Evolutionary conservation across 352 stramenopile species (phyloP).

Genomic region (Phytophthora cryptogea): DNA sequence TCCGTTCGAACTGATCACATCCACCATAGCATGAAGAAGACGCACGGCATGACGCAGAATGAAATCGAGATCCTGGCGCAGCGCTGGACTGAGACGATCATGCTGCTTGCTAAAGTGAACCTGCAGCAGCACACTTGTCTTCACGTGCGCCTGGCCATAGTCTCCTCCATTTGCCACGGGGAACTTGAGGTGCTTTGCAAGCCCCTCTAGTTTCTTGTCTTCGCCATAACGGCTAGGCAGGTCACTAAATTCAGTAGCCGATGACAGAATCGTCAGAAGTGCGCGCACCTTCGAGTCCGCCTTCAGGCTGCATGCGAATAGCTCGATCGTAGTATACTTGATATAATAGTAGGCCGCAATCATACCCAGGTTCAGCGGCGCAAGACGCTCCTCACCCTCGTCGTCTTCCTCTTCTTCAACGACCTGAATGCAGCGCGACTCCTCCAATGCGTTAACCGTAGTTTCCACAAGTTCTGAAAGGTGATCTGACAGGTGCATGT

Average conservation of each 20-base stretch:
- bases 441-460: constrained; percentile 96
- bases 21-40: constrained; percentile 97
- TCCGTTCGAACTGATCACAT: constrained; percentile 99
- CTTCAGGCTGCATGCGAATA: constrained; percentile 98
- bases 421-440: constrained; percentile 96
- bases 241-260: constrained; percentile 95
- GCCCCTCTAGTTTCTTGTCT: constrained; percentile 92
- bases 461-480: constrained; percentile 99
- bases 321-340: constrained; percentile 98
- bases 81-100: constrained; percentile 88
- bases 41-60: constrained; percentile 92
- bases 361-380: constrained; percentile 98
- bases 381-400: constrained; percentile 89
- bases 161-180: constrained; percentile 84
- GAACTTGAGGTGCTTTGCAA: constrained; percentile 95
- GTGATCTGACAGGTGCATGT: constrained; percentile 96
- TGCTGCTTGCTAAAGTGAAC: constrained; percentile 96
- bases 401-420: constrained; percentile 85
- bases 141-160: constrained; percentile 95
- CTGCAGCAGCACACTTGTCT: constrained; percentile 97
- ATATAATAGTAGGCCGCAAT: constrained; percentile 99
- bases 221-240: constrained; percentile 94
- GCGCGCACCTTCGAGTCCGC: constrained; percentile 97
- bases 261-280: constrained; percentile 96
- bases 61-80: constrained; percentile 92